These are phyloP conservation scores for Cladosporium sp. DNA, from an alignment of 2,329 filamentous ascomycete genomes.

Conservation along the genomic window DNA sequence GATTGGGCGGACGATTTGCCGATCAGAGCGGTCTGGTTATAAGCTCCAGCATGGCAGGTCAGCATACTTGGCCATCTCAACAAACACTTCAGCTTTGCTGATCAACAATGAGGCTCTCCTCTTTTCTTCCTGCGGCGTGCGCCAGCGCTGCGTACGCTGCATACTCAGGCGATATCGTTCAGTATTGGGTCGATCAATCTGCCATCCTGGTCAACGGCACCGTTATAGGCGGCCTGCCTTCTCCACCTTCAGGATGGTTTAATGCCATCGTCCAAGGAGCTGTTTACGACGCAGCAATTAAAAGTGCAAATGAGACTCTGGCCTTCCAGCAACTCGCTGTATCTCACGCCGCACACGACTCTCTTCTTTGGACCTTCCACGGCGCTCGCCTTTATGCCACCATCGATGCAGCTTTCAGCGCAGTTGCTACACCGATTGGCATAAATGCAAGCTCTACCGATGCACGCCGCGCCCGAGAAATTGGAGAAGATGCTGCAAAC, in stretches of 20 bases:
- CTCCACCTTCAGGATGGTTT: constrained; percentile 33
- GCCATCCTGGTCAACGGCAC: constrained; percentile 30
- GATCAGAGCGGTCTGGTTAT: not conserved
- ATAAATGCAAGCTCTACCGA: not conserved
- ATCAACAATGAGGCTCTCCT: not conserved
- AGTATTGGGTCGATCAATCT: constrained; percentile 29
- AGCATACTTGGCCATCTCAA: not conserved
- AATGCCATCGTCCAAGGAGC: constrained; percentile 32
- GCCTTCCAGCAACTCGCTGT: constrained; percentile 35
- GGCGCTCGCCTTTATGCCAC: constrained; percentile 32
- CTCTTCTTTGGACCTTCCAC: constrained; percentile 33
- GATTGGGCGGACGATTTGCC: not conserved
- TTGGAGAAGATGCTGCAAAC: not conserved
- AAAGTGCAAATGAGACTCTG: constrained; percentile 22
- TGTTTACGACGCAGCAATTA: constrained; percentile 24
- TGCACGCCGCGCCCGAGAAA: not conserved
- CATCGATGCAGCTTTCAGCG: constrained; percentile 26
- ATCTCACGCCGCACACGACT: constrained; percentile 34
- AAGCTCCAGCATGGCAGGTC: not conserved
- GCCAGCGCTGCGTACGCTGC: constrained; percentile 14
- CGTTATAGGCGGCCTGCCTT: constrained; percentile 30
- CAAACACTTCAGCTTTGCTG: not conserved
- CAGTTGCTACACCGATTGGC: constrained; percentile 25
- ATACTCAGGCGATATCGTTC: constrained; percentile 20
- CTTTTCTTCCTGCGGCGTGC: not conserved